These are phyloP conservation scores for Sequoiadendron giganteum DNA, from an alignment of 75 land plant species.

Conservation along the genomic window DNA sequence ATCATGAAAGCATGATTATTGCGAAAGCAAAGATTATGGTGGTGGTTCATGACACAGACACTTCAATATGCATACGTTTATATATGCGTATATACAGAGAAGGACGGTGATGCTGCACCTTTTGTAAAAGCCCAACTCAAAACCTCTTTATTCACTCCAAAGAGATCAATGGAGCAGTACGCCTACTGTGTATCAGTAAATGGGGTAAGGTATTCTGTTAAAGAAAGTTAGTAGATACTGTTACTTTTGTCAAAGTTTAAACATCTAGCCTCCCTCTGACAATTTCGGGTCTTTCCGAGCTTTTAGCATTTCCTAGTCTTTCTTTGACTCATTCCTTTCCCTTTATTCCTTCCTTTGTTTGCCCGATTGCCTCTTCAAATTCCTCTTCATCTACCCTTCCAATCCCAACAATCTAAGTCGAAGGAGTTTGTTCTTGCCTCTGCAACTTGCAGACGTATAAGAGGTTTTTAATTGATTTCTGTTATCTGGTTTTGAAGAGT, in stretches of 20 bases:
- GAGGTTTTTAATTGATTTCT: not conserved
- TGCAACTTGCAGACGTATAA: not conserved
- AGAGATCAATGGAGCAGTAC: not conserved
- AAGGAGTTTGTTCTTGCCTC: not conserved
- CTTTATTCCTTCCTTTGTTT: slow-evolving; percentile 5
- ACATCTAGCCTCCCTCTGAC: not conserved
- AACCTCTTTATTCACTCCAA: not conserved
- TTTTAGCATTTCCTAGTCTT: not conserved
- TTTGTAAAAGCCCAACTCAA: not conserved
- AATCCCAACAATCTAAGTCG: not conserved
- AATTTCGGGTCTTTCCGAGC: not conserved
- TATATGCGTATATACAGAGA: not conserved
- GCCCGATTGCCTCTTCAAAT: not conserved
- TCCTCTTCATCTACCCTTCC: not conserved
- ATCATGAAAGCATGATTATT: slow-evolving; percentile 1
- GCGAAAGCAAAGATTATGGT: not conserved
- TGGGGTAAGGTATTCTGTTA: not conserved
- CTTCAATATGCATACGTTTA: not conserved
- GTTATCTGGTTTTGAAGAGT: not conserved
- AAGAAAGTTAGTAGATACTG: not conserved
- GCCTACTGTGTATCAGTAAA: not conserved
- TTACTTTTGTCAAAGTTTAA: slow-evolving; percentile 9
- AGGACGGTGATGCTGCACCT: slow-evolving; percentile 3
- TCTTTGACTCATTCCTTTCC: slow-evolving; percentile 5
- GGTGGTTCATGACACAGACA: not conserved